phyloP scores from a whole-genome alignment of 2,329 filamentous ascomycete species.

The Graphiopsis chlorocephala region DNA sequence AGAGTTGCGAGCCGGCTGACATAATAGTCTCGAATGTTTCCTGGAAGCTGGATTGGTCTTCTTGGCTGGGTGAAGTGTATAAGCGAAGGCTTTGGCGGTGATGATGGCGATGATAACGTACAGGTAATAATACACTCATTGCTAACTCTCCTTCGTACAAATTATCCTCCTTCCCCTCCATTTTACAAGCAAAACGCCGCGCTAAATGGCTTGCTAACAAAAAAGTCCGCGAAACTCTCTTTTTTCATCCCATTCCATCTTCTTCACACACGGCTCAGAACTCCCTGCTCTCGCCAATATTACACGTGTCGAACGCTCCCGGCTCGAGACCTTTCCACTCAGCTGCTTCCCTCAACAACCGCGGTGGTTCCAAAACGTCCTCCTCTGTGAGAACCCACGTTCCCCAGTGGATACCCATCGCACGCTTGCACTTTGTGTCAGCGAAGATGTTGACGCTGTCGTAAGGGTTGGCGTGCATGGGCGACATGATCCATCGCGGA shows the following conservation, averaged over 20 bases:
- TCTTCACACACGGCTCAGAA: conserved; percentile 43
- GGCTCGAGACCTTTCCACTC: conserved; percentile 65
- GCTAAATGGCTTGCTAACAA: conserved; percentile 9
- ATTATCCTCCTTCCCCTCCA: neutral
- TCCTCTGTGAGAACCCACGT: conserved; percentile 81
- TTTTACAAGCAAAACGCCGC: conserved; percentile 11
- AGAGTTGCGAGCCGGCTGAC: neutral
- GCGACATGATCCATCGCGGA: conserved; percentile 69
- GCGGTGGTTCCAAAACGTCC: conserved; percentile 79
- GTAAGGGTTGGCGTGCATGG: conserved; percentile 81
- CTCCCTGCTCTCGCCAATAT: conserved; percentile 79
- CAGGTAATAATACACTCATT: conserved; percentile 1
- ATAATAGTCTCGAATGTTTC: neutral
- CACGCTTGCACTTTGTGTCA: conserved; percentile 73
- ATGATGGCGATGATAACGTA: neutral
- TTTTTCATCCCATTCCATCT: neutral
- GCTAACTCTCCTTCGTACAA: neutral
- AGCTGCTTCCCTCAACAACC: conserved; percentile 68
- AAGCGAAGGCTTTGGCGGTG: neutral
- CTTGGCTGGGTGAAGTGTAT: neutral
- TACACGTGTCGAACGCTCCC: conserved; percentile 77
- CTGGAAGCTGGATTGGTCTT: neutral
- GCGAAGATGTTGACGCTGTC: conserved; percentile 87
- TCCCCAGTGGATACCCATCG: conserved; percentile 91
- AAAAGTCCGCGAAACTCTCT: neutral